Conservation (phyloP, 1,139 yeast species). For the Zygoascus sp. region DNA sequence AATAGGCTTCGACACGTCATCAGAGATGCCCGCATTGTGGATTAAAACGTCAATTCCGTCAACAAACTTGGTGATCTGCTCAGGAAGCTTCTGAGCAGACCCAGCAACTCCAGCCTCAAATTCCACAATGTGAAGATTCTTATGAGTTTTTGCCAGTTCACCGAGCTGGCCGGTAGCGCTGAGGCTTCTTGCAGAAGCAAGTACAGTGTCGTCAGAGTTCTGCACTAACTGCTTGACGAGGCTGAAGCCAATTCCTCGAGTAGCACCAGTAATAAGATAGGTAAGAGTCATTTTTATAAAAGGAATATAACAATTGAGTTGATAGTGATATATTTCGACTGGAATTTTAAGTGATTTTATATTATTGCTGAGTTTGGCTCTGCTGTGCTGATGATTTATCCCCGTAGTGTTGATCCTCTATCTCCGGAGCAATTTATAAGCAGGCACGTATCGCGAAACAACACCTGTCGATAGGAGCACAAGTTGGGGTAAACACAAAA, state of each 20-base stretch:
- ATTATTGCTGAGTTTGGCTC: too few relatives aligned
- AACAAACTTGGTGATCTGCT: constrained; percentile 23
- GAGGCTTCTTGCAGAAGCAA: constrained; percentile 32
- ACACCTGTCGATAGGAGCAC: too few relatives aligned
- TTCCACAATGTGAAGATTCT: constrained; percentile 25
- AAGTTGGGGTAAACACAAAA: too few relatives aligned
- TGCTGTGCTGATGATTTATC: too few relatives aligned
- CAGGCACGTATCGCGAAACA: too few relatives aligned
- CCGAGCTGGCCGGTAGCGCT: constrained; percentile 6
- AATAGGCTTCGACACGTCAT: constrained; percentile 14
- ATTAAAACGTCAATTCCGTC: constrained; percentile 45
- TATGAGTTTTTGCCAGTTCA: constrained; percentile 18
- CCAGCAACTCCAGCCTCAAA: constrained; percentile 26
- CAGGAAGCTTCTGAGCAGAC: constrained; percentile 19
- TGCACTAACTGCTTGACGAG: constrained; percentile 34
- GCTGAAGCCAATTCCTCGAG: constrained; percentile 36
- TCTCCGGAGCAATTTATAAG: too few relatives aligned
- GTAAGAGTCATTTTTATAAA: constrained; percentile 2
- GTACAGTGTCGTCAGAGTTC: constrained; percentile 40
- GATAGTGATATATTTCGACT: too few relatives aligned
- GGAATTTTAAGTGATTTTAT: too few relatives aligned
- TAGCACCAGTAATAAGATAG: constrained; percentile 33
- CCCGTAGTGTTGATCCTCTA: too few relatives aligned
- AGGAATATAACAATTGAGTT: too few relatives aligned
- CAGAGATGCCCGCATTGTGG: constrained; percentile 46